Base-by-base conservation (phyloP, 345 rosid species). In the Lumnitzera racemosa region DNA sequence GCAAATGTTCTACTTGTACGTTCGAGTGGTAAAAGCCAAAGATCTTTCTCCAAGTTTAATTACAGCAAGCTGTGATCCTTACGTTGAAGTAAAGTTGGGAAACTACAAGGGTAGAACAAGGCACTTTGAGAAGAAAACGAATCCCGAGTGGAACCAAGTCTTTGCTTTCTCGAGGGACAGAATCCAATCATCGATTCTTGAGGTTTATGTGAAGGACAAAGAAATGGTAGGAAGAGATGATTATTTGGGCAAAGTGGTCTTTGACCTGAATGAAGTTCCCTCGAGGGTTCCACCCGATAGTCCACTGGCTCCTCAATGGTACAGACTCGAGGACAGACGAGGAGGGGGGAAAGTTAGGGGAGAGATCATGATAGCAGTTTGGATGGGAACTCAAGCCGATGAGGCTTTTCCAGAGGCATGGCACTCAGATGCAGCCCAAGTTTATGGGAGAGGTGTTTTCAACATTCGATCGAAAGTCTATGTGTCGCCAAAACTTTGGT, bases 321-420 rank as follows among this genome's bases (percentile, higher is more conserved):
- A 83, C 59, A 67, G 85, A 47, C 70, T 89, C 51, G 96, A 87
- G 62, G 89, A 87, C 53, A 68, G 88, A 62, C 76, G 90, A 3
- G 86, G 95, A 15, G 77, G 77, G 60, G 90, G 95, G 12, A 91
- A 76, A 66, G 78, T 88, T 61, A 75, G 84, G 67, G 96, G 95
- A 56, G 82, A 89, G 69, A 64, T 89, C 27, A 91, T 91, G 96
- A 68, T 91, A 59, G 98, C 96, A 25, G 91, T 87, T 12, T 91
- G 96, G 96, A 83, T 90, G 87, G 97, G 96, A 71, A 84, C 94
- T 53, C 94, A 90, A 61, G 97, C 96, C 2, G 97, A 91, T 67
- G 98, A 91, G 74, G 90, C 92, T 53, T 89, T 89, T 55, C 56
- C 98, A 13, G 96, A 83, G 51, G 84, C 96, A 17, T 87, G 96